phyloP scores from a whole-genome alignment of 495 filamentous ascomycete species.

The Aspergillus ellipticus region DNA sequence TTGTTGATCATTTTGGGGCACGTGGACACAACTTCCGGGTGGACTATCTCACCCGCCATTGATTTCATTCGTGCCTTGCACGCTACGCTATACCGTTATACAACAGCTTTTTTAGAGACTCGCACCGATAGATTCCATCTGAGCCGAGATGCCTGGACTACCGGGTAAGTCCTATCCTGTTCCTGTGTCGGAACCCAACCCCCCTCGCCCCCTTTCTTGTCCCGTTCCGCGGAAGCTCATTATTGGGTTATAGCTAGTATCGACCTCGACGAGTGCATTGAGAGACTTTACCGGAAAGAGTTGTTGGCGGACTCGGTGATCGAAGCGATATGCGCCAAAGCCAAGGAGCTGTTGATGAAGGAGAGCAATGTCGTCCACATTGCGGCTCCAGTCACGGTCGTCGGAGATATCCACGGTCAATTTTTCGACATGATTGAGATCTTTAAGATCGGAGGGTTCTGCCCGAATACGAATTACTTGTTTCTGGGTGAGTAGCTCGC shows the following conservation, averaged over 20 bases:
- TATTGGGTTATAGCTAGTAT: slow-evolving; percentile 71
- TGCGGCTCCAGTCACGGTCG: slow-evolving; percentile 92
- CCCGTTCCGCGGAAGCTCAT: not conserved
- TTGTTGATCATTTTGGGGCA: slow-evolving; percentile 1
- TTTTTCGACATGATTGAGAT: slow-evolving; percentile 99
- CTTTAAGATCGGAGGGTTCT: slow-evolving; percentile 95
- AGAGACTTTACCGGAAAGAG: slow-evolving; percentile 92
- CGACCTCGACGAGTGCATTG: slow-evolving; percentile 97
- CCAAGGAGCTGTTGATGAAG: slow-evolving; percentile 97
- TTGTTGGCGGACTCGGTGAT: slow-evolving; percentile 95
- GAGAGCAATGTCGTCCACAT: slow-evolving; percentile 99
- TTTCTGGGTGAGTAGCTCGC: slow-evolving; percentile 69
- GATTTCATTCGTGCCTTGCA: slow-evolving; percentile 10
- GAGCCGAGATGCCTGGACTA: slow-evolving; percentile 71
- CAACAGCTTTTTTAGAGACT: slow-evolving; percentile 6
- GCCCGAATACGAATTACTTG: slow-evolving; percentile 95
- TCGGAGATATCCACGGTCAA: slow-evolving; percentile 97
- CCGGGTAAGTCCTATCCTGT: slow-evolving; percentile 56
- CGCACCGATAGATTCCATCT: slow-evolving; percentile 7
- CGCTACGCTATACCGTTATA: slow-evolving; percentile 15
- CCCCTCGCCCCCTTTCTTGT: not conserved
- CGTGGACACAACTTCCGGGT: not conserved
- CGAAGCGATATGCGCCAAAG: slow-evolving; percentile 98
- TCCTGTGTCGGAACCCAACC: not conserved
- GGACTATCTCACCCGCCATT: not conserved